phyloP scores from a whole-genome alignment of 352 stramenopile species.

The Pelagophyceae sp. region DNA sequence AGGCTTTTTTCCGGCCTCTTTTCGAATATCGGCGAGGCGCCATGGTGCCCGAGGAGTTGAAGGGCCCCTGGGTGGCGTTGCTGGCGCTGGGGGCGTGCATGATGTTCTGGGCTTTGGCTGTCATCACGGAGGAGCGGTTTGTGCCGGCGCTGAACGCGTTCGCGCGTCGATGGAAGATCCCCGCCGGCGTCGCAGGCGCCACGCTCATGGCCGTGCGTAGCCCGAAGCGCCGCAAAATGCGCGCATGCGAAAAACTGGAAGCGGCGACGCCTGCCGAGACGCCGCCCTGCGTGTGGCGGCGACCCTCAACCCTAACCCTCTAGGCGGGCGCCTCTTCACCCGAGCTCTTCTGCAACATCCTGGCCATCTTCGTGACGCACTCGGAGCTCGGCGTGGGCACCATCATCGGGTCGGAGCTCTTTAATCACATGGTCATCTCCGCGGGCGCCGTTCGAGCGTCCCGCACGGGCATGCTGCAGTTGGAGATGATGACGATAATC shows the following conservation, averaged over 20 bases:
- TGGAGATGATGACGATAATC: neutral
- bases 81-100: neutral
- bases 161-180: neutral
- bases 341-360: slow-evolving; percentile 31
- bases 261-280: too few species aligned
- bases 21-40: too few species aligned
- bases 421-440: slow-evolving; percentile 61
- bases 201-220: neutral
- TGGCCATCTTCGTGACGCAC: slow-evolving; percentile 57
- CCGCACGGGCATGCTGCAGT: neutral
- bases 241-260: too few species aligned
- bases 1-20: too few species aligned
- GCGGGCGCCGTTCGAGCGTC: slow-evolving; percentile 22
- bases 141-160: neutral
- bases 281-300: too few species aligned
- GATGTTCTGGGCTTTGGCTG: neutral
- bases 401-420: slow-evolving; percentile 54
- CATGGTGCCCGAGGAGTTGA: too few species aligned
- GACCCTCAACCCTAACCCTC: too few species aligned
- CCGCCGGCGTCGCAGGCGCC: neutral
- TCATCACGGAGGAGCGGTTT: neutral
- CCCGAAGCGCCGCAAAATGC: too few species aligned
- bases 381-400: slow-evolving; percentile 56
- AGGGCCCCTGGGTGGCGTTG: too few species aligned
- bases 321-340: too few species aligned